phyloP scores from a whole-genome alignment of 2,329 filamentous ascomycete genomes.

The Aspergillus proliferans region DNA sequence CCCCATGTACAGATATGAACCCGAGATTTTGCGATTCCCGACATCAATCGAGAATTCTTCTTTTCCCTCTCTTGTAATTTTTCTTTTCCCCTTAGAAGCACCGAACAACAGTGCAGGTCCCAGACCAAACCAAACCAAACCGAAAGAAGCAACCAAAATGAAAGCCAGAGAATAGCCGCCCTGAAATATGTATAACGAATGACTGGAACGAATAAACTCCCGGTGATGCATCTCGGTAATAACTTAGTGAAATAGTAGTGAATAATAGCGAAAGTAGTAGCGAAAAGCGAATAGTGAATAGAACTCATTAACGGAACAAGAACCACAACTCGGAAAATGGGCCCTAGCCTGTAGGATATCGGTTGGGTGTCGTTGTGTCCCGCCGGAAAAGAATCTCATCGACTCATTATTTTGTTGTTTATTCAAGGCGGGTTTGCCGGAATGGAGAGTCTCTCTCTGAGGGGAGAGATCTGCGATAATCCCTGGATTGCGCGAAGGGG shows the following conservation, averaged over 20 bases:
- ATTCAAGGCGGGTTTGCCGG: constrained; percentile 10
- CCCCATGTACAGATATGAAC: not conserved
- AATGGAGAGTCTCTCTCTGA: constrained; percentile 26
- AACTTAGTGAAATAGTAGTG: constrained; percentile 2
- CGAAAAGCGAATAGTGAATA: constrained; percentile 2
- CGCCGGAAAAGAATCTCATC: not conserved
- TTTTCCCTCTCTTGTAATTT: no score
- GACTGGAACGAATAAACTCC: constrained; percentile 21
- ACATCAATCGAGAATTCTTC: not conserved
- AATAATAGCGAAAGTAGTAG: constrained; percentile 3
- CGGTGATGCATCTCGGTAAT: constrained; percentile 24
- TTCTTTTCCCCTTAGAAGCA: no score
- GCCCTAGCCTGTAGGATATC: constrained; percentile 11
- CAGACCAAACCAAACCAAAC: not conserved
- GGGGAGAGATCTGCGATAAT: constrained; percentile 30
- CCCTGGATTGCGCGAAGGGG: constrained; percentile 35
- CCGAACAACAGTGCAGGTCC: no score
- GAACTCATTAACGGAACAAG: not conserved
- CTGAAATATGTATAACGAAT: constrained; percentile 16
- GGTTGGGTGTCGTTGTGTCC: not conserved
- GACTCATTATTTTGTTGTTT: not conserved
- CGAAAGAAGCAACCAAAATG: constrained; percentile 3
- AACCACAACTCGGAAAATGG: constrained; percentile 5
- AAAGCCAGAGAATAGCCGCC: constrained; percentile 14
- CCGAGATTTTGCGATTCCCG: not conserved